Evolutionary conservation across 352 stramenopile species (phyloP), one percentile per base, ranked within the genome.

Genomic region (Phytophthora parvispora): DNA sequence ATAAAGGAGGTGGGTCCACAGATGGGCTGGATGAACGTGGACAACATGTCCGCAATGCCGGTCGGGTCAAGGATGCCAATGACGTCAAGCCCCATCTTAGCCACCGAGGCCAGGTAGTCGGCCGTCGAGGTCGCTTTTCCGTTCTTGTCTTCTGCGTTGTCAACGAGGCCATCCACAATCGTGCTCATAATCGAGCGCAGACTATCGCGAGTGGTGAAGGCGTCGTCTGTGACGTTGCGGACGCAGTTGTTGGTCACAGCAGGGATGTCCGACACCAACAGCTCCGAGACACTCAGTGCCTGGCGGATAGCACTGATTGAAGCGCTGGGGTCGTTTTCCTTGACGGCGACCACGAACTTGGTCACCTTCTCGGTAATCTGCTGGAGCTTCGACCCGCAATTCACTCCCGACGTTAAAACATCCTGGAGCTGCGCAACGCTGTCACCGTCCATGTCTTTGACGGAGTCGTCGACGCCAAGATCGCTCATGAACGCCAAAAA

Each of bases 181-280:
- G 75, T 75, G 20, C 81, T 70, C 42, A 87, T 55, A 2, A 80
- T 72, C 54, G 75, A 77, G 27, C 79, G 72, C 25, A 90, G 80
- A 54, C 71, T 70, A 51, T 87, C 80, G 22, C 81, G 81, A n/a
- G 62, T 78, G 15, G 53, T 59, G 51, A 69, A 81, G 12, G 64
- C 63, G n/a, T 80, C 73, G 5, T 66, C 60, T 1, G 71, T 78
- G 38, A 72, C 22, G 43, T 78, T 78, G 0, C 55, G 50, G 22
- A 69, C 25, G 51, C 83, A 91, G 29, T 72, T 73, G 29, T 73
- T 67, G 5, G 76, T 83, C 4, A 84, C 73, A 22, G 54, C 62
- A 4, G 83, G 83, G n/a, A 89, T 75, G n/a, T 89, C 78, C 20
- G 74, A 74, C 24, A 89, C 40, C 29, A 88, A 77, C 10, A 88